Percentiles rank a stretch among this genome's conserved stretches.
phyloP scores from a whole-genome alignment of 495 filamentous ascomycete species.

The Penicillium lagena region DNA sequence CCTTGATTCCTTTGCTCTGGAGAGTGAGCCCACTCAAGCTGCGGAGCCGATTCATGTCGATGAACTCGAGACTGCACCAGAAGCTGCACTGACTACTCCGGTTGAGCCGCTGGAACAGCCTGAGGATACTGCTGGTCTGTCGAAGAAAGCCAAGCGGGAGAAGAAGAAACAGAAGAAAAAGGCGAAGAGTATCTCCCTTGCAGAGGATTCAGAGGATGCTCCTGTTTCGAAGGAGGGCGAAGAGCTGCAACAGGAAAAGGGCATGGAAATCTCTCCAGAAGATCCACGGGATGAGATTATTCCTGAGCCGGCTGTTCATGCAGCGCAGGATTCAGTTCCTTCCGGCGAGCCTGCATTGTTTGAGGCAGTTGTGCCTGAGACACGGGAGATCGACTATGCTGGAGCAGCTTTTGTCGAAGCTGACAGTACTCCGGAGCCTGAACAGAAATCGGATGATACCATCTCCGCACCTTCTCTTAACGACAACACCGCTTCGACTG shows the following conservation, averaged over 20 bases:
- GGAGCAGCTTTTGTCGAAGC: not conserved
- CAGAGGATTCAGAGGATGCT: not conserved
- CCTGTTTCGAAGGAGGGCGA: not conserved
- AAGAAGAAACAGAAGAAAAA: slow-evolving; percentile 34
- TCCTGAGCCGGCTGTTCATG: not conserved
- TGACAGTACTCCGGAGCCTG: not conserved
- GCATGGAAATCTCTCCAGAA: too few species aligned
- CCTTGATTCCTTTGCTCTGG: not conserved
- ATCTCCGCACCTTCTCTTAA: not conserved
- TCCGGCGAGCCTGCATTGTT: too few species aligned
- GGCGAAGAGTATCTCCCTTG: slow-evolving; percentile 13
- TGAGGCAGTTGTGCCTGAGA: not conserved
- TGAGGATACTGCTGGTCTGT: slow-evolving; percentile 8
- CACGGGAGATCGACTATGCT: not conserved
- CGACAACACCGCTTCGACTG: slow-evolving; percentile 1
- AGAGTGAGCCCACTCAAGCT: not conserved
- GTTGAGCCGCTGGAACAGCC: slow-evolving; percentile 4
- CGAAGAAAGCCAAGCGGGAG: slow-evolving; percentile 30
- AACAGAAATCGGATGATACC: not conserved
- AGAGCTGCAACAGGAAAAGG: not conserved
- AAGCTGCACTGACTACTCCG: slow-evolving; percentile 1
- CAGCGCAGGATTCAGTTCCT: not conserved
- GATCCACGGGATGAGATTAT: not conserved
- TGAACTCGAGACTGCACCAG: slow-evolving; percentile 1
- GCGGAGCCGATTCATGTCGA: not conserved